Base-by-base conservation (phyloP, 2,329 filamentous ascomycete species). In the Cladobotryum mycophilum region DNA sequence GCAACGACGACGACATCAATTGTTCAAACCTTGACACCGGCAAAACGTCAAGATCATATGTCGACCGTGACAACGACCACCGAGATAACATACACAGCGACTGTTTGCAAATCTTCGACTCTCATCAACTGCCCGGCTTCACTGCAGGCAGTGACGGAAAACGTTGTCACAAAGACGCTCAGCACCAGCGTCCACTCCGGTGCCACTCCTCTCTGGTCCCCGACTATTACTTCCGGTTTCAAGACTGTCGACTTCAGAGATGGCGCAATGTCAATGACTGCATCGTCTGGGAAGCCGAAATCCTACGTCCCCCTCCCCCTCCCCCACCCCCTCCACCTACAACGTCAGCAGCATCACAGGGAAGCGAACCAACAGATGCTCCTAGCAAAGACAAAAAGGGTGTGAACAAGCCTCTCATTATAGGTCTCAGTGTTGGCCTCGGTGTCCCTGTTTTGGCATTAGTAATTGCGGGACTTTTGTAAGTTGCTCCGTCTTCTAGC, bases 101-200 rank as follows among this genome's bases (percentile, higher is more conserved):
- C 72, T 1, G 63, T 61, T 8, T 82, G 79, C 58, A 34, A 61
- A 14, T 69, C 71, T 0, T 58, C 66, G 0, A 71, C 69, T 0
- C 50, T 77, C 0, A 56, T 71, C 33, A 72, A 76, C 56, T 82
- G 79, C 53, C 79, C 80, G 0, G 70, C 61, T 1, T 77, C 75
- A 0, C 64, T 75, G 13, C 78, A 79, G 57, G 70, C 61, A 13
- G 74, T 76, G 0, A 65, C 65, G 1, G 68, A 69, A 14, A 63
- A 63, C 2, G 66, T 64, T 0, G 67, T 61, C 0, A 73, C 67
- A 0, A 62, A 61, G 14, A 77, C 74, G 0, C 56, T 71, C 1
- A 63, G 69, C 2, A 71, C 74, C 0, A 59, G 70, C 1, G 63
- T 78, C 3, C 58, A 68, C 0, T 64, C 67, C 0, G 72, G 74